Percentiles rank a stretch among this genome's conserved stretches.
Conservation (phyloP, 192 early-diverging fungal species). For the Chytriomyces sp. region DNA sequence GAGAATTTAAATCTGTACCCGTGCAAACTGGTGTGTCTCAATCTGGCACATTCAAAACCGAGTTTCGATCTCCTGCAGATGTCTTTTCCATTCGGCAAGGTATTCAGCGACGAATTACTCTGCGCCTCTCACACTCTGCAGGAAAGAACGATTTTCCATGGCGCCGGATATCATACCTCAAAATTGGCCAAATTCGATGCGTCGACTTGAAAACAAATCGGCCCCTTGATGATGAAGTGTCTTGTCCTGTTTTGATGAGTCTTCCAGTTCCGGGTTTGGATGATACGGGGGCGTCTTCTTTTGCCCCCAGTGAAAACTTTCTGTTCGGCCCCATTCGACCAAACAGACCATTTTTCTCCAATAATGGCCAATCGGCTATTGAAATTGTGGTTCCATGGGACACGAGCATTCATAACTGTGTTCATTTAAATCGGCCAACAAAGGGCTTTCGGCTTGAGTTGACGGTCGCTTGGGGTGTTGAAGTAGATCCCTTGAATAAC, state of each 20-base stretch:
- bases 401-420: conserved; percentile 32
- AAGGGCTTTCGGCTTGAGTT: conserved; percentile 26
- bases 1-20: conserved; percentile 44
- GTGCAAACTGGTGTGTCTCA: conserved; percentile 31
- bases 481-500: conserved; percentile 35
- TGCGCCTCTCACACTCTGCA: conserved; percentile 39
- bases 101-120: conserved; percentile 41
- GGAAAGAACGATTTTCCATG: conserved; percentile 40
- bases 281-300: neutral
- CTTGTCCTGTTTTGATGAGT: conserved; percentile 28
- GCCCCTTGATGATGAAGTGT: conserved; percentile 27
- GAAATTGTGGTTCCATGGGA: conserved; percentile 47
- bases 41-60: conserved; percentile 24
- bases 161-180: conserved; percentile 31
- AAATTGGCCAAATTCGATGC: conserved; percentile 36
- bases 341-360: conserved; percentile 21
- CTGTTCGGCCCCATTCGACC: neutral
- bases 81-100: conserved; percentile 48
- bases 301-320: neutral
- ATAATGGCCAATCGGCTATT: conserved; percentile 37
- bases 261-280: conserved; percentile 33
- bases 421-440: conserved; percentile 37
- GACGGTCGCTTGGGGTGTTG: conserved; percentile 38
- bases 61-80: conserved; percentile 37
- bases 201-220: conserved; percentile 28